These are phyloP conservation scores for Takashimella tepidaria DNA, from an alignment of 1,284 basidiomycete genomes.

Conservation along the genomic window DNA sequence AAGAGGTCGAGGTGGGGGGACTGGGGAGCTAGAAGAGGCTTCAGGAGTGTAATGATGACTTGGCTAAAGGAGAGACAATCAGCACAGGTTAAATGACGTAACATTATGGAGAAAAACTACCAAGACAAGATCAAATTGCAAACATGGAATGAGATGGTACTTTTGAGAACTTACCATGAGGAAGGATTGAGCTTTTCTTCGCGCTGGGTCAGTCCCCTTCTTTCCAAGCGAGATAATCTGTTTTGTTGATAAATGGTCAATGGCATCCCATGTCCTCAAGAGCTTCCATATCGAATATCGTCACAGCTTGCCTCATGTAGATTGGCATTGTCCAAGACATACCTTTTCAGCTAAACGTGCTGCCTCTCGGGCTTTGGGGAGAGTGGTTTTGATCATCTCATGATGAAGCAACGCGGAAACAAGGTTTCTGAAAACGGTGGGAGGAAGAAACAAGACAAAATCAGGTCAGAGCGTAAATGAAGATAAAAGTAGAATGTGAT, in stretches of 20 bases:
- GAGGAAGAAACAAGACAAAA: neutral
- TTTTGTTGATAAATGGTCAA: neutral
- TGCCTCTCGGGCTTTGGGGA: conserved; percentile 91
- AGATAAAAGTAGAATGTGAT: neutral
- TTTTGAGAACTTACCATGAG: conserved; percentile 52
- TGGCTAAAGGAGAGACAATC: too few relatives aligned
- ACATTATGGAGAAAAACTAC: neutral
- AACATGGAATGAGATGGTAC: neutral
- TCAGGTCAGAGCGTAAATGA: neutral
- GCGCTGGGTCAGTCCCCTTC: conserved; percentile 62
- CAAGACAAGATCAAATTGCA: neutral
- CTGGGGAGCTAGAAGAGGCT: conserved; percentile 7
- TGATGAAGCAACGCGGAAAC: conserved; percentile 93
- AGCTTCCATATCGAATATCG: neutral
- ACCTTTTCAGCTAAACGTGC: conserved; percentile 92
- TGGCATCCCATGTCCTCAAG: too few relatives aligned
- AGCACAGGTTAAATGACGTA: too few relatives aligned
- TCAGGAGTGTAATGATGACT: conserved; percentile 22
- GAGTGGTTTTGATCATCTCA: conserved; percentile 92
- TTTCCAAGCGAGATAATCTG: conserved; percentile 88
- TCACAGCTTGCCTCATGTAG: neutral
- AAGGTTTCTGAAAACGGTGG: conserved; percentile 62
- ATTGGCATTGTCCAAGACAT: too few relatives aligned
- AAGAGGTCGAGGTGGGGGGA: conserved; percentile 30
- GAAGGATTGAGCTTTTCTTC: conserved; percentile 65